Conservation (phyloP, 768 basidiomycete species). For the Polyporus arcularius region DNA sequence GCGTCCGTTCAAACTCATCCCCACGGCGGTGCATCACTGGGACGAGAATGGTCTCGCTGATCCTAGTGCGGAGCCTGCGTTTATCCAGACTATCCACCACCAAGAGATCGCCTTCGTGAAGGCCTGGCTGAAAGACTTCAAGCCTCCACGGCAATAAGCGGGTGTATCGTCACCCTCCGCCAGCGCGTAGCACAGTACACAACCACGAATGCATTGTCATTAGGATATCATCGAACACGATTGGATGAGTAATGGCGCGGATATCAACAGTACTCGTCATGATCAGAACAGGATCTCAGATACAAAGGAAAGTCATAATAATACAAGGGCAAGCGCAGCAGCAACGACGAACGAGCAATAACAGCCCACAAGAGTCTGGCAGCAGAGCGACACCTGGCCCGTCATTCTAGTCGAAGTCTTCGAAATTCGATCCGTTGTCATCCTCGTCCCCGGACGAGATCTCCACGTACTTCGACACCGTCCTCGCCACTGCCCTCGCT, state of each 20-base stretch:
- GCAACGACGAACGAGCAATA: background rate
- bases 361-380: background rate
- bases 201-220: background rate
- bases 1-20: constrained; percentile 85
- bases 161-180: background rate
- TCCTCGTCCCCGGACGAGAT: constrained; percentile 43
- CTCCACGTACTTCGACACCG: constrained; percentile 48
- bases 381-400: background rate
- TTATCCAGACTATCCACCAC: constrained; percentile 77
- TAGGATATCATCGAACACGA: constrained; percentile 6
- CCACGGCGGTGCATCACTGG: constrained; percentile 74
- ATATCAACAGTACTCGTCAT: constrained; percentile 9
- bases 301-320: background rate
- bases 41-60: constrained; percentile 75
- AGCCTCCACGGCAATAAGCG: background rate
- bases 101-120: constrained; percentile 80
- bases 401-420: constrained; percentile 27
- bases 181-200: no score
- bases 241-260: constrained; percentile 8
- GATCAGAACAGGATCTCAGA: background rate
- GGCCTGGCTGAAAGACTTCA: constrained; percentile 62
- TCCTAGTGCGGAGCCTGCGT: constrained; percentile 62
- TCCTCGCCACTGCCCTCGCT: constrained; percentile 11
- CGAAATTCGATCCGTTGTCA: constrained; percentile 30
- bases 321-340: constrained; percentile 1